phyloP scores from a whole-genome alignment of 495 filamentous ascomycete species.

The Aspergillus cristatus region DNA sequence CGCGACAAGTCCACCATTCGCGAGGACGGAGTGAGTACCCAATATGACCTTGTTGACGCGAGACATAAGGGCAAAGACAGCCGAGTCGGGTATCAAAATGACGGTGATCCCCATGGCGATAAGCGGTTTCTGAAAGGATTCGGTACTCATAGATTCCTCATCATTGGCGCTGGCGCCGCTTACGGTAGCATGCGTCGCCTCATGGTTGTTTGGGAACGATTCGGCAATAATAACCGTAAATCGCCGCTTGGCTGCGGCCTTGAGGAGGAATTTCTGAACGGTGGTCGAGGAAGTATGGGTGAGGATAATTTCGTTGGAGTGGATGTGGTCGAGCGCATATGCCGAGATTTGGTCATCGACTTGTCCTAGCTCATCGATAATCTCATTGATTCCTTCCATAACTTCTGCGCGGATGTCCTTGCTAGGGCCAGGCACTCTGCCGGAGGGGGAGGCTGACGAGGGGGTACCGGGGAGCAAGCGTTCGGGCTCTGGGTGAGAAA shows the following conservation, averaged over 20 bases:
- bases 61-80: slow-evolving; percentile 85
- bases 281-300: slow-evolving; percentile 72
- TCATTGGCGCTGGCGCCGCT: slow-evolving; percentile 38
- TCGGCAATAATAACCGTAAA: slow-evolving; percentile 82
- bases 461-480: slow-evolving; percentile 38
- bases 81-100: slow-evolving; percentile 72
- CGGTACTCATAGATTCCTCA: slow-evolving; percentile 41
- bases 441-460: slow-evolving; percentile 31
- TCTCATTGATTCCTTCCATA: slow-evolving; percentile 77
- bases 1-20: slow-evolving; percentile 75
- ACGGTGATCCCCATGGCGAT: slow-evolving; percentile 68
- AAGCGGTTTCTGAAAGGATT: slow-evolving; percentile 64
- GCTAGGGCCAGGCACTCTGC: slow-evolving; percentile 26
- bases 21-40: slow-evolving; percentile 73
- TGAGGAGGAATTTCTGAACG: slow-evolving; percentile 77
- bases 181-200: slow-evolving; percentile 48
- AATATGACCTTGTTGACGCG: slow-evolving; percentile 90
- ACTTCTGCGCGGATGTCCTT: slow-evolving; percentile 78
- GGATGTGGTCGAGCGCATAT: slow-evolving; percentile 80
- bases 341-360: slow-evolving; percentile 83
- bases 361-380: slow-evolving; percentile 82
- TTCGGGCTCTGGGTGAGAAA: slow-evolving; percentile 49
- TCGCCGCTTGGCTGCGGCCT: slow-evolving; percentile 72
- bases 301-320: slow-evolving; percentile 81
- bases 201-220: slow-evolving; percentile 58